These are phyloP conservation scores for Xylaria castorea DNA, from an alignment of 495 filamentous ascomycete genomes.

Conservation along the genomic window DNA sequence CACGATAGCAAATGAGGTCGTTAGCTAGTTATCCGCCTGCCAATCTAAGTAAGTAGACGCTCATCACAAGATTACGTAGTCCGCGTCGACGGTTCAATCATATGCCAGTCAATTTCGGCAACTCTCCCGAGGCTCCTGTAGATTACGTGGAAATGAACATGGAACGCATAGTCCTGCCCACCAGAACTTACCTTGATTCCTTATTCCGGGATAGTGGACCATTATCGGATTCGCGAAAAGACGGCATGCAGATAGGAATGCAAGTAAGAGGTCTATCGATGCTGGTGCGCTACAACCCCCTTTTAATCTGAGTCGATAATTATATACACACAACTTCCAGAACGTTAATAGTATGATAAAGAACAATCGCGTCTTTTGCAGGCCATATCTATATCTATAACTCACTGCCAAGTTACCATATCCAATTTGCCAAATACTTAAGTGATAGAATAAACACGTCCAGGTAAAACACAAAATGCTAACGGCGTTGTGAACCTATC, in stretches of 20 bases:
- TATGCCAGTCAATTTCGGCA: not conserved
- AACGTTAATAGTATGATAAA: not conserved
- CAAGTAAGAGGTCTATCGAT: not conserved
- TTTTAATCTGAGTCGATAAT: not conserved
- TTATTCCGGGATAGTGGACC: conserved; percentile 2
- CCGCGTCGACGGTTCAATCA: not conserved
- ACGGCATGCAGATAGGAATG: not conserved
- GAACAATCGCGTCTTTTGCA: not conserved
- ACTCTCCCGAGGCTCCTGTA: not conserved
- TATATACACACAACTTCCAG: not conserved
- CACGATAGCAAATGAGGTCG: not conserved
- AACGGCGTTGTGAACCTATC: conserved; percentile 15
- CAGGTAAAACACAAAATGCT: conserved; percentile 18
- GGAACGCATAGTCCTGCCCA: not conserved
- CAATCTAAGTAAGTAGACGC: not conserved
- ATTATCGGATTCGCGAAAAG: not conserved
- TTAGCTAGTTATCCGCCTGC: not conserved
- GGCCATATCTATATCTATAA: not conserved
- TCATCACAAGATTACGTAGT: not conserved
- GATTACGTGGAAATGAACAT: not conserved
- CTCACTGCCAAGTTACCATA: not conserved
- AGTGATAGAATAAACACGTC: not conserved
- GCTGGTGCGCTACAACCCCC: not conserved
- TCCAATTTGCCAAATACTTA: not conserved
- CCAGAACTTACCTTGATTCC: not conserved